Conservation (phyloP, 176 grass and related monocot genomes). For the Areca catechu region DNA sequence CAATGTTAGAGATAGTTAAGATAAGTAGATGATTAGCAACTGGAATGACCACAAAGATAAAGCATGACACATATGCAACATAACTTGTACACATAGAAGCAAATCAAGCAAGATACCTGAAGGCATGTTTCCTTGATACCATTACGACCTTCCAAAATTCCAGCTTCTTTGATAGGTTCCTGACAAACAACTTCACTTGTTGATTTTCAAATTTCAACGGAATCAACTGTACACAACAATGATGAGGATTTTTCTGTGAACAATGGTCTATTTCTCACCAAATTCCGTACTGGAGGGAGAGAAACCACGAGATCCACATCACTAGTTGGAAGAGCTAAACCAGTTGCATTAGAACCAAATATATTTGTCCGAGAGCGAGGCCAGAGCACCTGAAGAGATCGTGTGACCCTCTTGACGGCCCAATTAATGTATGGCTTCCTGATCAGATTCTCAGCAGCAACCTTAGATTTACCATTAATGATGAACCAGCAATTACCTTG, state of each 20-base stretch:
- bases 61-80: too few relatives aligned
- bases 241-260: background rate
- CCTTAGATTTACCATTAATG: conserved; percentile 40
- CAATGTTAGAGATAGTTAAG: too few relatives aligned
- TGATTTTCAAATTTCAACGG: conserved; percentile 5
- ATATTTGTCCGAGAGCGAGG: conserved; percentile 87
- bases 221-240: background rate
- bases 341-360: conserved; percentile 94
- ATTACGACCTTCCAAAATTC: conserved; percentile 99
- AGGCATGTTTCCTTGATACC: conserved; percentile 99
- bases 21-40: too few relatives aligned
- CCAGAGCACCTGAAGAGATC: conserved; percentile 88
- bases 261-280: conserved; percentile 48
- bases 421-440: conserved; percentile 84
- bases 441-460: conserved; percentile 70
- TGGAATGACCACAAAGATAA: too few relatives aligned
- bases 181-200: conserved; percentile 33
- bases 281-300: conserved; percentile 88
- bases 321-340: conserved; percentile 90
- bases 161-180: conserved; percentile 99
- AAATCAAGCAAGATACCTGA: conserved; percentile 46
- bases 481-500: conserved; percentile 19
- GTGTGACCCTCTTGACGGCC: conserved; percentile 90
- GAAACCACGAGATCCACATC: conserved; percentile 96
- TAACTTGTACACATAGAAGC: too few relatives aligned